Evolutionary conservation across 352 stramenopile species (phyloP), one percentile per base, ranked within the genome.

Genomic region (Blastocystis hominis): DNA sequence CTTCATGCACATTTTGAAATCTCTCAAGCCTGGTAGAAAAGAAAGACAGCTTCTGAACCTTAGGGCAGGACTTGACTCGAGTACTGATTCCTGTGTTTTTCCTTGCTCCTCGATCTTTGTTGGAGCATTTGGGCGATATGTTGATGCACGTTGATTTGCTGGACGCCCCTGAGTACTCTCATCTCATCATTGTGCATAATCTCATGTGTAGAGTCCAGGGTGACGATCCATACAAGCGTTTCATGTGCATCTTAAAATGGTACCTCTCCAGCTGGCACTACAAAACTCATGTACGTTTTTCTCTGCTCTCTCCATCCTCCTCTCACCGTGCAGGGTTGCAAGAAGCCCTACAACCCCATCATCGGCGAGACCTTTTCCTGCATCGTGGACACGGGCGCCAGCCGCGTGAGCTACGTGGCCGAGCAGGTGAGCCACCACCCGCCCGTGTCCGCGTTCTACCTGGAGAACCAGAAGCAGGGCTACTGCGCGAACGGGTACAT

Each of bases 1-100:
- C 15, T 70, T 84, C 72, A 84, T 70, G 72, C 72, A 84, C 34
- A 70, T 84, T 54, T 9, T 84, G 38, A 84, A 84, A 75, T 70
- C 54, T 0, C 54, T 84, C 0, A 66, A 47, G 30, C 72, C 72
- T 9, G 72, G 72, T 84, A 30, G 30, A 7, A 56, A 6, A 20
- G 7, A 4, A n/a, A 10, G 3, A 17, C 20, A 13, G 10, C 4
- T 3, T 13, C 56, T 59, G 17, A 59, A 2, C 15, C 9, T 4
- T 24, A 76, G 66, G 66, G 9, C 72, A 84, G 59, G 70, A 80
- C 40, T 42, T 80, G 13, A 80, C 70, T 10, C 50, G 70, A 46
- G 56, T 68, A 13, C 50, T 80, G 13, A 80, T 80, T 70, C 70
- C 70, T 17, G 70, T 80, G 40, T 62, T 69, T 30, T 80, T 80